Evolutionary conservation across 306 rosid genomes (phyloP), one percentile per base, ranked within the genome.

Genomic region (Morella rubra): DNA sequence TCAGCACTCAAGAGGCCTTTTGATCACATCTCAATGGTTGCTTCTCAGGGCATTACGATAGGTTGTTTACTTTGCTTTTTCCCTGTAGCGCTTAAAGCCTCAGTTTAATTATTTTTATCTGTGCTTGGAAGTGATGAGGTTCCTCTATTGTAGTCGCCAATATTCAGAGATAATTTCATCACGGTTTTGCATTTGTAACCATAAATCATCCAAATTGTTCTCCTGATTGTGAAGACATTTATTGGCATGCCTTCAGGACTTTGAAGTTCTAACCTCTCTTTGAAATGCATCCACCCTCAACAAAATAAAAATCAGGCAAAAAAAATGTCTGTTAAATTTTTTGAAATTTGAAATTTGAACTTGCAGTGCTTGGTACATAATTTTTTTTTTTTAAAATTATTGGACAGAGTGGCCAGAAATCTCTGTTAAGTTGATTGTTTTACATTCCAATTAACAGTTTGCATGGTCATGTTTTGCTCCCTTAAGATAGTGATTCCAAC

Each of bases 1-100:
- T 82, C 97, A 80, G 91, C 98, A 65, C 84, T 93, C 50, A 91
- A 89, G 81, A 93, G 84, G 81, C 87, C 98, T 50, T 93, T 93
- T 86, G 81, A 91, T 70, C 93, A 89, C 74, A 82, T 91, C 76
- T 84, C 90, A 44, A 82, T 93, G 90, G 87, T 93, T 86, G 98
- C 98, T 82, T 91, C 98, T 73, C 98, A 89, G 72, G 98, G 98
- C 81, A 89, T 93, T 78, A 87, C 77, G 46, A 76, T 85, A 53
- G 98, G 97, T 92, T 84, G 79, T 73, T 82, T 73, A 37, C 19
- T 76, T 77, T 40, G n/a, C 69, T 27, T 69, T 37, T 13, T 32
- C 45, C 64, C 15, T 42, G 40, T 56, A 19, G 16, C 54, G 50
- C 47, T 27, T 55, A 74, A 42, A 42, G 77, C 20, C 46, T 47